A percentile compares a stretch with the other conserved stretches of the same genome.
phyloP scores from a whole-genome alignment of 108 stramenopile species.

The Nitzschia sp. region DNA sequence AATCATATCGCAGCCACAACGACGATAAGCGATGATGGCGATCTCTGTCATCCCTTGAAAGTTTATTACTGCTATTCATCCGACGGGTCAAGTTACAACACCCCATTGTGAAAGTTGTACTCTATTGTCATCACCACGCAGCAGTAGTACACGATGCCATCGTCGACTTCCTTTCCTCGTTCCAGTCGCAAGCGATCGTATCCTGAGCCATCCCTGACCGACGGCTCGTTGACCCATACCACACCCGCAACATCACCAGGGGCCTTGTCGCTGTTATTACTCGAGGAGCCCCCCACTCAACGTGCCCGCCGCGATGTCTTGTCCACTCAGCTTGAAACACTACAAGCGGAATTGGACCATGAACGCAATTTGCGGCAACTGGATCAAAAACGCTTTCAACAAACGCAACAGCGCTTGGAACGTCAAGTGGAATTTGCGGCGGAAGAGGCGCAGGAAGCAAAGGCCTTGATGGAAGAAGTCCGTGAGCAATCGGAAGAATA shows the following conservation, averaged over 20 bases:
- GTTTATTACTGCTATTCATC: too few relatives aligned
- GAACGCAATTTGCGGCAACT: constrained; percentile 63
- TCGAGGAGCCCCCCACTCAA: constrained; percentile 8
- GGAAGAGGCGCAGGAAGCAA: constrained; percentile 61
- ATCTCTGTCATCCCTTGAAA: too few relatives aligned
- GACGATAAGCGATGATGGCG: too few relatives aligned
- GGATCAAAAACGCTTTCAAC: constrained; percentile 57
- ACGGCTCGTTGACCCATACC: too few relatives aligned
- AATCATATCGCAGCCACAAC: too few relatives aligned
- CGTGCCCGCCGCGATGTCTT: constrained; percentile 21
- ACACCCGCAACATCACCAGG: not conserved
- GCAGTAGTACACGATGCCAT: not conserved
- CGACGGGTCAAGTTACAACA: too few relatives aligned
- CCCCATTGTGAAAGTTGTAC: too few relatives aligned
- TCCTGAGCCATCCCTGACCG: not conserved
- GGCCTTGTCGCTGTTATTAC: not conserved
- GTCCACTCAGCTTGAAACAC: constrained; percentile 46
- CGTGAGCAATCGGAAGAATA: constrained; percentile 48
- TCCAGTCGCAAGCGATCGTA: not conserved
- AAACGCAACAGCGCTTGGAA: constrained; percentile 58
- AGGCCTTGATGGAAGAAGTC: constrained; percentile 53
- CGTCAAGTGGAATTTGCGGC: constrained; percentile 67
- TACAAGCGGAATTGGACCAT: constrained; percentile 77
- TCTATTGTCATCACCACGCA: too few relatives aligned
- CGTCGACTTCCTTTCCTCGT: not conserved